These are phyloP conservation scores for Nicotiana otophora DNA, from an alignment of 257 asterid species.

Conservation along the genomic window DNA sequence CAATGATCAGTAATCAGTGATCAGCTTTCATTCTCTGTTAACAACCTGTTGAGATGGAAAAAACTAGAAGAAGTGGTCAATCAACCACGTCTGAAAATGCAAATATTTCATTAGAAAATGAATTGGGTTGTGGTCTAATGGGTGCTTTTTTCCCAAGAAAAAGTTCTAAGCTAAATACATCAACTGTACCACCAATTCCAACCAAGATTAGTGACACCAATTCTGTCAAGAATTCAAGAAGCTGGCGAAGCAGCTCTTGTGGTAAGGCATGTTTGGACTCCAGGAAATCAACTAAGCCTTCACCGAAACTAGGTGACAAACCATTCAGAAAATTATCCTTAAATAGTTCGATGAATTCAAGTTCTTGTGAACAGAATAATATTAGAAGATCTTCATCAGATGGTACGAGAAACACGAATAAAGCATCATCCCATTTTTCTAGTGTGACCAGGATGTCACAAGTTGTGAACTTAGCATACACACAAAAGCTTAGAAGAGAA, in stretches of 20 bases:
- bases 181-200: slow-evolving; percentile 14
- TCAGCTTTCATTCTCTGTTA: neutral
- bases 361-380: neutral
- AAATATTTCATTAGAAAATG: slow-evolving; percentile 18
- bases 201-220: neutral
- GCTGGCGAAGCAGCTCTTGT: neutral
- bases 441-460: slow-evolving; percentile 20
- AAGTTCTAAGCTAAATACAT: slow-evolving; percentile 19
- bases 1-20: neutral
- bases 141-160: slow-evolving; percentile 27
- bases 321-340: slow-evolving; percentile 9
- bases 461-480: slow-evolving; percentile 27
- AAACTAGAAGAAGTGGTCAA: neutral
- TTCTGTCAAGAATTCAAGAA: neutral
- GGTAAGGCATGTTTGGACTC: neutral
- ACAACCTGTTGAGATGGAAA: neutral
- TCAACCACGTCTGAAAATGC: slow-evolving; percentile 31
- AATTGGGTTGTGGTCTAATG: slow-evolving; percentile 50
- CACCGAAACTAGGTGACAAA: neutral
- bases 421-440: slow-evolving; percentile 27
- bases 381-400: neutral
- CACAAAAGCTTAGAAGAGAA: slow-evolving; percentile 25
- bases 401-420: neutral
- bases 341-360: slow-evolving; percentile 11
- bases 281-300: too few species aligned